Base-by-base conservation (phyloP, 495 filamentous ascomycete genomes). In the Elasticomyces elasticus region DNA sequence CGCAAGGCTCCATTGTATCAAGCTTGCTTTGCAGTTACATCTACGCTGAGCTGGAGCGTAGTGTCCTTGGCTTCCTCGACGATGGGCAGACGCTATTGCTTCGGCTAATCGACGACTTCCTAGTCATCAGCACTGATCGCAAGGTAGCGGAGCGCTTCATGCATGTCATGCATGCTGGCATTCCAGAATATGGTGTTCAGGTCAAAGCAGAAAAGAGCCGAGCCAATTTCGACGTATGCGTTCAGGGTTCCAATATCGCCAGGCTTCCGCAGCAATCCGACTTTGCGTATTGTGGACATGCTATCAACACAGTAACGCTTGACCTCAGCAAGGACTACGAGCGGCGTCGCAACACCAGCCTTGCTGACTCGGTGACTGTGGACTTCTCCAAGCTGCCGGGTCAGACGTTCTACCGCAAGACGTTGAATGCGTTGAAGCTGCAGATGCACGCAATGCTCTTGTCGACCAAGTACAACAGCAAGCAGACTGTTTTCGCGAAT, bases 11-110 rank as follows among this genome's bases (percentile, higher is more conserved):
- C 0, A 76, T 95, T 0, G 63, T 98, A 23, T 95, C 89, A 10
- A 85, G 79, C 45, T 72, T 87, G 27, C 74, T 98, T 0, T 96
- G 94, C 75, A 97, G 89, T 65, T 87, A 91, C 64, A 94, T 96
- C 65, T 97, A 96, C 63, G 91, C 84, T 3, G 79, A 89, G 56
- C 74, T 98, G 2, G 94, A 98, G 67, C 60, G 71, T 2, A 69
- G 81, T 22, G 68, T 81, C 2, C 70, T 98, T 2, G 64, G 67
- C 1, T 97, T 95, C 63, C 64, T 91, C 9, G 51, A 73, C 1
- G 64, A 71, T 3, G 67, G 73, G 2, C 71, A 86, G 7, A 80
- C 78, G 27, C 63, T 95, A 5, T 72, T 98, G 25, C 64, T 97
- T 35, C 74, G 92, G 35, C 76, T 95, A 1, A 85, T 94, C 37